Percentiles rank a stretch among this genome's conserved stretches.
These are phyloP conservation scores for Fusarium anthophilum DNA, from an alignment of 2,329 filamentous ascomycete genomes.

Conservation along the genomic window DNA sequence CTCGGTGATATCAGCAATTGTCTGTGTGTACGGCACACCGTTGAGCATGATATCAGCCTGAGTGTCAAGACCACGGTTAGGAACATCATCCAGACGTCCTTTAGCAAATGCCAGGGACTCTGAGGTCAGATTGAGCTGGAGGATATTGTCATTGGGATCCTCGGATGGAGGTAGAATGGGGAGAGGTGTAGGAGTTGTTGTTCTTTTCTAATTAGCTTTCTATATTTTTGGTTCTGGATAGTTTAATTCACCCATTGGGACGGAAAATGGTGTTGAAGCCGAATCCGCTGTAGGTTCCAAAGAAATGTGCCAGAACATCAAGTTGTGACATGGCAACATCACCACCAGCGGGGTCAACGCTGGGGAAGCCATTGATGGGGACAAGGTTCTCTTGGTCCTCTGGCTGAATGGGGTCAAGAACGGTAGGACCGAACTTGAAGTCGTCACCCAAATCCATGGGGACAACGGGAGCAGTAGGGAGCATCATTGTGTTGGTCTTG, in stretches of 20 bases:
- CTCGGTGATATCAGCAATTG: slow-evolving; percentile 47
- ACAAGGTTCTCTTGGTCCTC: not conserved
- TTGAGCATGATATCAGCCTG: slow-evolving; percentile 49
- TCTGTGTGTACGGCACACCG: slow-evolving; percentile 50
- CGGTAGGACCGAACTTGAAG: slow-evolving; percentile 28
- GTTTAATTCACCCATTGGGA: slow-evolving; percentile 33
- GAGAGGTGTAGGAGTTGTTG: slow-evolving; percentile 29
- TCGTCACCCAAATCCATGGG: slow-evolving; percentile 20
- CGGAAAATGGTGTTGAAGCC: slow-evolving; percentile 54
- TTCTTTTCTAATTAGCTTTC: not conserved
- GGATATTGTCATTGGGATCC: slow-evolving; percentile 42
- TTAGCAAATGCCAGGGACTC: slow-evolving; percentile 47
- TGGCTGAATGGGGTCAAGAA: slow-evolving; percentile 24
- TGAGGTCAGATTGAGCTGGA: slow-evolving; percentile 52
- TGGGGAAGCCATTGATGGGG: slow-evolving; percentile 5
- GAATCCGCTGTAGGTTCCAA: slow-evolving; percentile 44
- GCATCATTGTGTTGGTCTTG: not conserved
- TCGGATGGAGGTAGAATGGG: slow-evolving; percentile 15
- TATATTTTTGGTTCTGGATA: too few relatives aligned
- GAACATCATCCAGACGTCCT: slow-evolving; percentile 45
- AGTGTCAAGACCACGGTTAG: slow-evolving; percentile 49
- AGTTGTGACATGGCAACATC: slow-evolving; percentile 15
- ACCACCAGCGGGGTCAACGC: slow-evolving; percentile 2
- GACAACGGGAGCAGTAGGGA: slow-evolving; percentile 20
- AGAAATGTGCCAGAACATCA: slow-evolving; percentile 41